Evolutionary conservation across 257 asterid species (phyloP), one percentile per base, ranked within the genome.

Genomic region (Solanum pinnatisectum): DNA sequence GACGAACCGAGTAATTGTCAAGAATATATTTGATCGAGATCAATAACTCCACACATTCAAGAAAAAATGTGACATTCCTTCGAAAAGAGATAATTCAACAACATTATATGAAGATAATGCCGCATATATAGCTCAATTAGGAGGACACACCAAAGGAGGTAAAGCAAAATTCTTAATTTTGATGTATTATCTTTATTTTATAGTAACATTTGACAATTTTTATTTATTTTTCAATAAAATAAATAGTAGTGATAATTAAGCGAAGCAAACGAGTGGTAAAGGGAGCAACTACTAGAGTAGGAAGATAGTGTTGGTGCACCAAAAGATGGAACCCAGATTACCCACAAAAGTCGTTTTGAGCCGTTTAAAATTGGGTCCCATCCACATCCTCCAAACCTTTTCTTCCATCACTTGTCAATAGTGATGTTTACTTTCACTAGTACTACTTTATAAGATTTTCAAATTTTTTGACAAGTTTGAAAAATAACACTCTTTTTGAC

Each of bases 331-430:
- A 83, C 85, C 89, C 91, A 88, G 89, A 89, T 39, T 42, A 67
- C 87, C 88, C 65, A 86, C 59, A 33, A 79, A 91, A 87, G 91
- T 74, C 67, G 89, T 46, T 87, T 88, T 89, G 93, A 92, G 96
- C 96, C 98, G 98, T 95, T 94, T 91, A 94, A 90, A 91, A 42
- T 5, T 11, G 90, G 95, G 94, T 46, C 76, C 68, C 92, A 78
- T 79, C 84, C 65, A 25, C 37, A 78, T 40, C 36, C 23, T 13
- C 36, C 60, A 60, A 60, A 39, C 68, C 78, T 68, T 40, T 85
- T 44, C 33, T 32, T 82, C 65, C 85, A 9, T 82, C 46, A 18
- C 44, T 35, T 74, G 30, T 39, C 60, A n/a, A 1, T 14, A n/a
- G 84, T 13, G 27, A 22, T 36, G 46, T 20, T 25, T 60, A 60